phyloP scores from a whole-genome alignment of 495 filamentous ascomycete species.

The Neurospora sp. region DNA sequence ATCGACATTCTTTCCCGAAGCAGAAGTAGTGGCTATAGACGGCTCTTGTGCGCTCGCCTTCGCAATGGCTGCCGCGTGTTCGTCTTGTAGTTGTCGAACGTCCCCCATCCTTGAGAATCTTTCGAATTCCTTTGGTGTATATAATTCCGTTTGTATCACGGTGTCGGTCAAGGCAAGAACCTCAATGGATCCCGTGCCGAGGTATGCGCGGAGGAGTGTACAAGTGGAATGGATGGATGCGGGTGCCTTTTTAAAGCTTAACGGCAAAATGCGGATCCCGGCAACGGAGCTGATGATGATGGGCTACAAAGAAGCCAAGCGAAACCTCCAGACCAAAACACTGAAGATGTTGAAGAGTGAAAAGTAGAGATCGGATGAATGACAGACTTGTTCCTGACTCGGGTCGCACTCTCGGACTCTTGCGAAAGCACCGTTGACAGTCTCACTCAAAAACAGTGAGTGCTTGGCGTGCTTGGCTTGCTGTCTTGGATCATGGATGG shows the following conservation, averaged over 20 bases:
- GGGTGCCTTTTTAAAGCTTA: background rate
- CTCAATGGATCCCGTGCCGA: background rate
- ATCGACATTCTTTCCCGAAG: background rate
- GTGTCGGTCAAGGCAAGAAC: background rate
- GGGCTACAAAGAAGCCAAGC: background rate
- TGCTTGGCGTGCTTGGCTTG: background rate
- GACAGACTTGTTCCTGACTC: background rate
- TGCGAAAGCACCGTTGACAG: background rate
- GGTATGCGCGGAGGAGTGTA: background rate
- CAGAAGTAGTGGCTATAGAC: background rate
- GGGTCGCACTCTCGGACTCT: background rate
- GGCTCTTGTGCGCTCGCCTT: background rate
- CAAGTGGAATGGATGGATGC: too few relatives aligned
- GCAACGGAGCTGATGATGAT: background rate
- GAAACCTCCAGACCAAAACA: background rate
- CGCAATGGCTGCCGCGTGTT: background rate
- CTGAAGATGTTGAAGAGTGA: background rate
- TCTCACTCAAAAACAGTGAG: background rate
- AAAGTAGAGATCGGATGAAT: background rate
- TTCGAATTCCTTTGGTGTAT: background rate
- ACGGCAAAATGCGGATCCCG: background rate
- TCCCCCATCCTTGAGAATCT: background rate
- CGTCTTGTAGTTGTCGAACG: background rate
- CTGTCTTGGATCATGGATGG: background rate
- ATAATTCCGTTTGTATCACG: background rate